Evolutionary conservation across 2,329 filamentous ascomycete species (phyloP), one percentile per base, ranked within the genome.

Genomic region (Talaromyces marneffei): DNA sequence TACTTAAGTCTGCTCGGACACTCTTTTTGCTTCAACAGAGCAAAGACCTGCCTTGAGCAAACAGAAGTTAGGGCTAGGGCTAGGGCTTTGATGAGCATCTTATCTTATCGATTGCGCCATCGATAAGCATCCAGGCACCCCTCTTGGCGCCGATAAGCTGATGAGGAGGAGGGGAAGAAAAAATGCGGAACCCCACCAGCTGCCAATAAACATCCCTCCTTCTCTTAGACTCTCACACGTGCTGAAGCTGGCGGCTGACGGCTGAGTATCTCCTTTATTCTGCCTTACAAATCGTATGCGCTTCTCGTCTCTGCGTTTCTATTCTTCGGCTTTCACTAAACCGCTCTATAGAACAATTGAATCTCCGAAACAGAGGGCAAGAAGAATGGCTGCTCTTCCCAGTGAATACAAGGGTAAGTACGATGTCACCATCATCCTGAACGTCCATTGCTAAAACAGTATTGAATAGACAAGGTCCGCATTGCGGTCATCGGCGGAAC

Each of bases 401-500:
- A 78, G 78, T 65, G 81, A 80, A 65, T 86, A 86, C 70, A 80
- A 86, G 71, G 79, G 85, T 87, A 73, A 71, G 80, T 23, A 33
- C 29, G 14, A 12, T 4, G 9, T 20, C 10, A 25, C 39, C n/a
- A 9, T 8, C 16, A 16, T 23, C 10, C 1, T 18, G 10, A 23
- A 9, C 9, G n/a, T 31, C 44, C 46, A 16, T 57, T 46, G n/a
- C 33, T 18, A 33, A n/a, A n/a, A 33, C 18, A 46, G 14, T 23
- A 9, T 23, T 14, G 27, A 46, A 31, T 61, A 77, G 75, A 74
- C 53, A 84, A 87, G 59, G 87, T 95, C 70, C 85, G 87, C 68
- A 94, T 97, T 71, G 93, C 89, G 74, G 89, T 96, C 60, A 92
- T 96, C 68, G 92, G 92, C 75, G 94, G 94, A 69, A 99, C 94